Conservation (phyloP, 1,139 yeast species). For the Lodderomyces elongisporus region DNA sequence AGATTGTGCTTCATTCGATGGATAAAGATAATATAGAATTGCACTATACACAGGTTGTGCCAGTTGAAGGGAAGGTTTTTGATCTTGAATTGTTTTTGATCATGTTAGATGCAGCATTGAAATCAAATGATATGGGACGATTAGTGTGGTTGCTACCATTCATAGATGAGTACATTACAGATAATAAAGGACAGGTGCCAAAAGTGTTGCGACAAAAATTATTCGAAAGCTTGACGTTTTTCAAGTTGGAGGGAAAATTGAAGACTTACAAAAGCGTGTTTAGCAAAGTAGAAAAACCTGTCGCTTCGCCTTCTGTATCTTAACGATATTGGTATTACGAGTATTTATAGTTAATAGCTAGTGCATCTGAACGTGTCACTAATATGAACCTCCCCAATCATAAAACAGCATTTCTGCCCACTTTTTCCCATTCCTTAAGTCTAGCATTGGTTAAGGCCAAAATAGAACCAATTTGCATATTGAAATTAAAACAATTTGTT, state of each 20-base stretch:
- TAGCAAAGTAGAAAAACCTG: too few species aligned
- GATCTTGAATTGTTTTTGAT: conserved; percentile 23
- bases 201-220: conserved; percentile 13
- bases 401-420: too few species aligned
- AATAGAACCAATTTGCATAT: too few species aligned
- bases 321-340: too few species aligned
- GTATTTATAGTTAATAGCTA: too few species aligned
- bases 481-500: too few species aligned
- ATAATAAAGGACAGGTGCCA: conserved; percentile 2
- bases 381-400: too few species aligned
- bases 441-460: too few species aligned
- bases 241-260: conserved; percentile 26
- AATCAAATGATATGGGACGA: conserved; percentile 28
- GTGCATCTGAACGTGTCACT: too few species aligned
- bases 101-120: conserved; percentile 22
- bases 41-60: conserved; percentile 9
- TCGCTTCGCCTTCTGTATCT: too few species aligned
- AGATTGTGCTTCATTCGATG: conserved; percentile 27
- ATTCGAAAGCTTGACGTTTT: conserved; percentile 15
- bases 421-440: too few species aligned
- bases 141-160: conserved; percentile 38
- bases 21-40: conserved; percentile 12
- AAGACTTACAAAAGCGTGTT: conserved; percentile 15
- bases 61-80: conserved; percentile 17
- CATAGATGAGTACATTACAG: conserved; percentile 25